Evolutionary conservation across 129 eudicot genomes (phyloP).

Genomic region (Centella asiatica): DNA sequence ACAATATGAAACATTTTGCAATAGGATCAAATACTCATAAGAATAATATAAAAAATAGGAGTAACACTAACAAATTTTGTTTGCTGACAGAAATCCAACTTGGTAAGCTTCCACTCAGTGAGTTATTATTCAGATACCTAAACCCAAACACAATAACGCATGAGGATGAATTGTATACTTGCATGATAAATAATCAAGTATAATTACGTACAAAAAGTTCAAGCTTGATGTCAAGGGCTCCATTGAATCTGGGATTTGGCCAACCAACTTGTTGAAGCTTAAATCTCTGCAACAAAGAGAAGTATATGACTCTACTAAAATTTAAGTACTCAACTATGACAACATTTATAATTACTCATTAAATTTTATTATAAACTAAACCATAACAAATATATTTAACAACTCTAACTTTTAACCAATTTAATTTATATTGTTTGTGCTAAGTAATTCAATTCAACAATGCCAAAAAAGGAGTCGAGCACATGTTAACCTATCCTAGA

Average conservation of each 20-base stretch:
- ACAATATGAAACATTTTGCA: no score
- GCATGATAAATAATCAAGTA: not conserved
- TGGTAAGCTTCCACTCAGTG: conserved; percentile 27
- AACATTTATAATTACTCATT: not conserved
- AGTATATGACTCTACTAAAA: not conserved
- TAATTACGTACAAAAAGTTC: conserved; percentile 18
- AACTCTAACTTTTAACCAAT: no score
- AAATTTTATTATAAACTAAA: not conserved
- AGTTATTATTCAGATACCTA: conserved; percentile 33
- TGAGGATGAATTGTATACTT: no score
- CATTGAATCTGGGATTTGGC: conserved; percentile 20
- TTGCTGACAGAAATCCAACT: conserved; percentile 17
- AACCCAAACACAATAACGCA: conserved; percentile 9
- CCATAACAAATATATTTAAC: no score
- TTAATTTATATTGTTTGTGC: no score
- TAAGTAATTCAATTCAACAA: no score
- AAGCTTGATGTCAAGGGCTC: not conserved
- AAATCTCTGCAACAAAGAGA: conserved; percentile 30
- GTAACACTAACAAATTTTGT: conserved; percentile 15
- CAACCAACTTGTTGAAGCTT: conserved; percentile 38
- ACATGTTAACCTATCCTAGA: no score
- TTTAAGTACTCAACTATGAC: no score
- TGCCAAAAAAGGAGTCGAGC: no score
- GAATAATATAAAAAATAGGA: not conserved
- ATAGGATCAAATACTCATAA: not conserved